Evolutionary conservation across 2,329 filamentous ascomycete genomes (phyloP).

Genomic region (Ophiosphaerella narmari): DNA sequence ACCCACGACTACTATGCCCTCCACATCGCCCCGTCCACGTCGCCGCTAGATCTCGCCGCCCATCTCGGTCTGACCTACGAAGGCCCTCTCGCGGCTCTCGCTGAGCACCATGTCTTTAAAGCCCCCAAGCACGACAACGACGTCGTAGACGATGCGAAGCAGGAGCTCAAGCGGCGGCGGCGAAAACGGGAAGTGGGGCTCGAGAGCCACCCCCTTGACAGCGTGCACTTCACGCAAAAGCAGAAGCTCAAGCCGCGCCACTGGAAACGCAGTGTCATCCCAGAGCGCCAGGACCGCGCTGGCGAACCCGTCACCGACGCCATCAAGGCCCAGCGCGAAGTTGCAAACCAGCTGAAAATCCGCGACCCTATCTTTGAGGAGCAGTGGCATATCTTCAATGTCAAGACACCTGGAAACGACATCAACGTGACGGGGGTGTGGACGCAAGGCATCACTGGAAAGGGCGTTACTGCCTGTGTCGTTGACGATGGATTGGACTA

Average conservation of each 20-base stretch:
- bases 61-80: conserved; percentile 79
- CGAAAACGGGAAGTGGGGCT: conserved; percentile 62
- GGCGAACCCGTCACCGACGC: conserved; percentile 48
- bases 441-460: conserved; percentile 86
- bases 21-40: conserved; percentile 70
- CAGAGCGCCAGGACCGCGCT: conserved; percentile 24
- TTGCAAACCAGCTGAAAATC: conserved; percentile 68
- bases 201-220: conserved; percentile 66
- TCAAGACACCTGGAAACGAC: conserved; percentile 80
- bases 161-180: conserved; percentile 61
- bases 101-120: conserved; percentile 84
- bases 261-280: conserved; percentile 59
- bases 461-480: conserved; percentile 87
- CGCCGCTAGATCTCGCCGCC: conserved; percentile 71
- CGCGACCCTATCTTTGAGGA: conserved; percentile 87
- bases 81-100: conserved; percentile 76
- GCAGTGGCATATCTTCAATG: conserved; percentile 95
- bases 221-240: conserved; percentile 79
- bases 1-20: conserved; percentile 92
- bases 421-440: conserved; percentile 96
- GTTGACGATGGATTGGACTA: conserved; percentile 97
- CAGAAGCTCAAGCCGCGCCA: conserved; percentile 66
- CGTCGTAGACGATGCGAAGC: conserved; percentile 55
- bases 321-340: conserved; percentile 52
- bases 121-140: conserved; percentile 63